Percentiles rank a stretch among this genome's conserved stretches.
Evolutionary conservation across 345 rosid genomes (phyloP).

Genomic region (Lagerstroemia speciosa): DNA sequence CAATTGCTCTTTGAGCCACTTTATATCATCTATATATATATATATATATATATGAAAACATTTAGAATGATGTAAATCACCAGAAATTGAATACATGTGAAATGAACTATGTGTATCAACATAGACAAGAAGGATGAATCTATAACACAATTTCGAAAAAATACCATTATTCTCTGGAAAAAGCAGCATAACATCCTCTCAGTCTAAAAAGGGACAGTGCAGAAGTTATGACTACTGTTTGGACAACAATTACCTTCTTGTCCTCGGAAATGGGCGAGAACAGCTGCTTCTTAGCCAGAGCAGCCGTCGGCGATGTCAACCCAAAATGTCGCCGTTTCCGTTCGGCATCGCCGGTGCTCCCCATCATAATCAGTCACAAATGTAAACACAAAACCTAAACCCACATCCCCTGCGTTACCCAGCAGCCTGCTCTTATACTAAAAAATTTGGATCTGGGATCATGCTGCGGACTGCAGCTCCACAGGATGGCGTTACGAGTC

Average conservation of each 20-base stretch:
- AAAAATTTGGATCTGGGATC: background rate
- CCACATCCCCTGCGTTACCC: slow-evolving; percentile 1
- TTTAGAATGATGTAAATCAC: too few relatives aligned
- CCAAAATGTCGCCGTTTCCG: slow-evolving; percentile 74
- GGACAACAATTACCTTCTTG: slow-evolving; percentile 39
- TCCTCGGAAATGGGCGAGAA: slow-evolving; percentile 66
- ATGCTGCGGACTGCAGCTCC: background rate
- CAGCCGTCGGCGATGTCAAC: slow-evolving; percentile 67
- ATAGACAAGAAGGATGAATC: too few relatives aligned
- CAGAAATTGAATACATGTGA: too few relatives aligned
- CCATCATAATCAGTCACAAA: slow-evolving; percentile 36
- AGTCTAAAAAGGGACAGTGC: background rate
- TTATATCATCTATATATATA: too few relatives aligned
- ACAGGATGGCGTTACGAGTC: too few relatives aligned
- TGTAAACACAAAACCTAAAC: slow-evolving; percentile 11
- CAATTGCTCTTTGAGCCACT: too few relatives aligned
- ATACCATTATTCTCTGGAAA: background rate
- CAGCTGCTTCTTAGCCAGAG: slow-evolving; percentile 59
- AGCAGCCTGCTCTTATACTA: background rate
- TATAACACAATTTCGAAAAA: background rate
- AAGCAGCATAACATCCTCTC: background rate
- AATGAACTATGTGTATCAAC: too few relatives aligned
- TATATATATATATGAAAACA: too few relatives aligned
- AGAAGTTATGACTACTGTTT: background rate
- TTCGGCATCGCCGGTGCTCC: slow-evolving; percentile 89